These are phyloP conservation scores for Diaporthe sp. DNA, from an alignment of 2,329 filamentous ascomycete genomes.

Conservation along the genomic window DNA sequence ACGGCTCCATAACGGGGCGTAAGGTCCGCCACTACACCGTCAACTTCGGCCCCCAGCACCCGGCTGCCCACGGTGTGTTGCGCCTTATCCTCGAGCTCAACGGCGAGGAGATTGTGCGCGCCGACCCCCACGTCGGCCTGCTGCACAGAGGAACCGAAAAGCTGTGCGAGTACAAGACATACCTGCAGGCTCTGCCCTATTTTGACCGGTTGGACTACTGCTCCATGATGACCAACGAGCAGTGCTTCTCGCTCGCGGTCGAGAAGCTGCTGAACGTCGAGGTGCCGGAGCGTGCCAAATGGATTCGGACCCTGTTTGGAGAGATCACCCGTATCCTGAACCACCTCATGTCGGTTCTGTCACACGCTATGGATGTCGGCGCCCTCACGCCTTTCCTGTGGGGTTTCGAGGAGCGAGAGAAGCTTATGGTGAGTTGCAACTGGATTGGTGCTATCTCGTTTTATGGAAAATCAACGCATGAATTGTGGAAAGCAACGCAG, in stretches of 20 bases:
- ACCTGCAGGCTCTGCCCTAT: constrained; percentile 97
- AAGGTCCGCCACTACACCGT: constrained; percentile 99
- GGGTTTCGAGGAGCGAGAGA: constrained; percentile 99
- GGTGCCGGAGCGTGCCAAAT: constrained; percentile 95
- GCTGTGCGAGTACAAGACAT: constrained; percentile 99
- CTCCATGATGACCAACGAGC: constrained; percentile 99
- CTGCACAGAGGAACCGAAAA: constrained; percentile 98
- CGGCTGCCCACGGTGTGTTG: constrained; percentile 97
- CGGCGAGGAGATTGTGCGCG: constrained; percentile 96
- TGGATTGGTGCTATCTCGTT: constrained; percentile 31
- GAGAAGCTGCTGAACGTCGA: constrained; percentile 99
- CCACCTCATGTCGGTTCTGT: constrained; percentile 97
- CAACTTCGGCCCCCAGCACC: constrained; percentile 99
- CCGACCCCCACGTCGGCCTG: constrained; percentile 96
- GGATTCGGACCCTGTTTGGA: constrained; percentile 94
- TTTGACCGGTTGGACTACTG: constrained; percentile 99
- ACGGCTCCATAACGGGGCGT: constrained; percentile 69
- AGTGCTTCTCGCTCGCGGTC: constrained; percentile 94
- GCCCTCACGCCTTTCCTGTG: constrained; percentile 98
- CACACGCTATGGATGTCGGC: constrained; percentile 99
- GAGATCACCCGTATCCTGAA: constrained; percentile 96
- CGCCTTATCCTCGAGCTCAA: constrained; percentile 97
- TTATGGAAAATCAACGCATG: constrained; percentile 22
- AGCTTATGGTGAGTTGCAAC: constrained; percentile 85
- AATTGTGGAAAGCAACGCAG: not conserved